Conservation (phyloP, 345 rosid genomes). For the Brassica rapa region DNA sequence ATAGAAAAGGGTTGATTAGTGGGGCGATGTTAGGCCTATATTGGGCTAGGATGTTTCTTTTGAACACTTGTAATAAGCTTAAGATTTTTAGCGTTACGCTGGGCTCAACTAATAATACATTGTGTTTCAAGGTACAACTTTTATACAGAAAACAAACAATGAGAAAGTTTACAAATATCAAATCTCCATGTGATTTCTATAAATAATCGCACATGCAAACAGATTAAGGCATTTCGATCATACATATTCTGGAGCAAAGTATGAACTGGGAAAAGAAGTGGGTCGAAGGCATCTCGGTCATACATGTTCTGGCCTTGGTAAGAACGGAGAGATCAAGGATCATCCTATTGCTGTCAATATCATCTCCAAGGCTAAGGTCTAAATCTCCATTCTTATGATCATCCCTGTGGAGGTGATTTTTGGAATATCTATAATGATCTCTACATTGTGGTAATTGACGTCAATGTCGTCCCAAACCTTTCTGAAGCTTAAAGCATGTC, state of each 20-base stretch:
- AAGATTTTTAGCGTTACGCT: neutral
- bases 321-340: slow-evolving; percentile 71
- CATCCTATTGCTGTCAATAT: slow-evolving; percentile 75
- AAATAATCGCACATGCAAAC: slow-evolving; percentile 47
- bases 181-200: slow-evolving; percentile 15
- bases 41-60: neutral
- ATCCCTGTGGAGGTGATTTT: too few relatives aligned
- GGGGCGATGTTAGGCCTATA: neutral
- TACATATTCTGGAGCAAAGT: slow-evolving; percentile 60
- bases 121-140: neutral
- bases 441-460: too few relatives aligned
- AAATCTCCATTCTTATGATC: neutral
- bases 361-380: slow-evolving; percentile 80
- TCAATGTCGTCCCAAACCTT: too few relatives aligned
- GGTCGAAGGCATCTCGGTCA: slow-evolving; percentile 91
- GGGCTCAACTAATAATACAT: neutral
- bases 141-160: neutral
- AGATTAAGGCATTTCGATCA: slow-evolving; percentile 53
- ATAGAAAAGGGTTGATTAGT: neutral
- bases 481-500: too few relatives aligned
- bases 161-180: neutral
- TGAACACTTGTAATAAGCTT: neutral
- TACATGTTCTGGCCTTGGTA: slow-evolving; percentile 72
- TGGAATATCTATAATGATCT: too few relatives aligned
- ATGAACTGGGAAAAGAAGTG: slow-evolving; percentile 77